Evolutionary conservation across 306 rosid species (phyloP).

Genomic region (Prunus mongolica): DNA sequence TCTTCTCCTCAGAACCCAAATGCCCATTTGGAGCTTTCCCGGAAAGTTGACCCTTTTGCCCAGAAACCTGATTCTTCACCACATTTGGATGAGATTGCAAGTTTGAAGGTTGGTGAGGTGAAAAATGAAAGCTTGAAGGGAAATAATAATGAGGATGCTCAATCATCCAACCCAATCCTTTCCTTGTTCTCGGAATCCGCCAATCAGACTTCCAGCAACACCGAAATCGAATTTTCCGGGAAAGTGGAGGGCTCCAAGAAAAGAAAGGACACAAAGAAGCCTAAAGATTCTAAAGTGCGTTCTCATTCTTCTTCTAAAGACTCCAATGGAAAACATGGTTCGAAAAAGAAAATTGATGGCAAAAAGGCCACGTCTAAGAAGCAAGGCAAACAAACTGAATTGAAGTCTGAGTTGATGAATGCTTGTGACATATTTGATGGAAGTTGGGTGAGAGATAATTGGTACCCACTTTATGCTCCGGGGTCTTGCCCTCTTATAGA

Average conservation of each 20-base stretch:
- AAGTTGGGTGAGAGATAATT: slow-evolving; percentile 20
- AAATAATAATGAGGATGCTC: neutral
- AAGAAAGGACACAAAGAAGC: neutral
- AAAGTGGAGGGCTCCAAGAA: slow-evolving; percentile 5
- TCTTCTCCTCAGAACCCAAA: slow-evolving; percentile 2
- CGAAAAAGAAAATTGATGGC: neutral
- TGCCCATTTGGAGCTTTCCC: neutral
- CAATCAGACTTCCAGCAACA: neutral
- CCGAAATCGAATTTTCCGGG: neutral
- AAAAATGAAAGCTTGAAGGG: neutral
- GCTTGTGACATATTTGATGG: slow-evolving; percentile 20
- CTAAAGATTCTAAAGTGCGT: too few species aligned
- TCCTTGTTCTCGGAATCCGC: neutral
- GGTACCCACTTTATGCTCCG: slow-evolving; percentile 17
- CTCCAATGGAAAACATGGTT: neutral
- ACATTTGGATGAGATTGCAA: neutral
- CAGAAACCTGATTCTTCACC: neutral
- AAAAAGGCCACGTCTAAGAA: neutral
- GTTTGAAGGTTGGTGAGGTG: neutral
- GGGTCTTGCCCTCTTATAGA: slow-evolving; percentile 22
- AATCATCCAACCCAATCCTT: neutral
- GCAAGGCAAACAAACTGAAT: neutral
- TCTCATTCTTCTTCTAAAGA: slow-evolving; percentile 5
- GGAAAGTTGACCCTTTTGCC: neutral
- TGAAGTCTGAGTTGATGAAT: neutral